These are phyloP conservation scores for Mucor irregularis DNA, from an alignment of 371 early-diverging fungal species.

Conservation along the genomic window DNA sequence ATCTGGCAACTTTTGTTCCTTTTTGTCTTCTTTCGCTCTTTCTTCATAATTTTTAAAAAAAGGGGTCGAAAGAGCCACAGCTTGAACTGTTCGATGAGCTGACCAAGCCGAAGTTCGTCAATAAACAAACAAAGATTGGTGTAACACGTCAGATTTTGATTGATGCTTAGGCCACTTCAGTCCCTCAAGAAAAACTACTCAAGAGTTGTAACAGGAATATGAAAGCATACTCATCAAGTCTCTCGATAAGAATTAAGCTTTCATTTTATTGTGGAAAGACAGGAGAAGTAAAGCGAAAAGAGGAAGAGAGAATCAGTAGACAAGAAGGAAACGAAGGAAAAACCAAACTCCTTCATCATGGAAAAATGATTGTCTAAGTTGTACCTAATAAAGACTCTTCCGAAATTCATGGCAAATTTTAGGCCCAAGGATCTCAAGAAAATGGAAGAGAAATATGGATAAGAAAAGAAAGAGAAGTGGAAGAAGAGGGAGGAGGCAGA, in stretches of 20 bases:
- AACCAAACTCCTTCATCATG: no score
- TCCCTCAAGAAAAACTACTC: conserved; percentile 12
- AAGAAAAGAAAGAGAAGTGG: no score
- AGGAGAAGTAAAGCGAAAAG: conserved; percentile 20
- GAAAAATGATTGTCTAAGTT: no score
- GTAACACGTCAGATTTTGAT: conserved; percentile 16
- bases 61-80: no score
- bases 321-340: conserved; percentile 10
- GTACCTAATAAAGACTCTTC: no score
- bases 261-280: conserved; percentile 14
- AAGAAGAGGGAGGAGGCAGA: no score
- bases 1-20: no score
- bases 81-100: conserved; percentile 15
- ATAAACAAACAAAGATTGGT: conserved; percentile 16
- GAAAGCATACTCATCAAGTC: conserved; percentile 16
- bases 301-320: conserved; percentile 13
- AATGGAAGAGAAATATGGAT: no score
- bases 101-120: conserved; percentile 10
- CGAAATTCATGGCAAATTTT: no score
- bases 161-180: conserved; percentile 7
- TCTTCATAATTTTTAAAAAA: no score
- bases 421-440: no score
- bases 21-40: no score
- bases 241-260: conserved; percentile 9
- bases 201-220: conserved; percentile 15